Evolutionary conservation across 169 alveolate genomes (phyloP).

Genomic region (Miamiensis avidus): DNA sequence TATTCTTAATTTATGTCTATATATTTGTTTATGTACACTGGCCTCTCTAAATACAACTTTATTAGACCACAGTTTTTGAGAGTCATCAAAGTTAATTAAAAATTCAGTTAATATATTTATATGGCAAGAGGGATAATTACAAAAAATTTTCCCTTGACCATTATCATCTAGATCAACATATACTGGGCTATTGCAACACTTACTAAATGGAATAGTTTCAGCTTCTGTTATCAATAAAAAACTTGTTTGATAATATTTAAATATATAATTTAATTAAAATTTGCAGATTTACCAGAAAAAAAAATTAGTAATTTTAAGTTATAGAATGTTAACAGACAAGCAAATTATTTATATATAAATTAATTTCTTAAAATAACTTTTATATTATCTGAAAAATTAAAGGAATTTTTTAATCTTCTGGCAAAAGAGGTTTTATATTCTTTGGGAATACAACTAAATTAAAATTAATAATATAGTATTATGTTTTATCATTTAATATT

Average conservation of each 20-base stretch:
- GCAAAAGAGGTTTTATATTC: too few relatives aligned
- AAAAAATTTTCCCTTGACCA: neutral
- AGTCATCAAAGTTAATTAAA: neutral
- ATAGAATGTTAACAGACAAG: neutral
- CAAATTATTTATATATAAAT: too few relatives aligned
- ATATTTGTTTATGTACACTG: neutral
- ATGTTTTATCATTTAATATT: too few relatives aligned
- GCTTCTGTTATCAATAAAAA: neutral
- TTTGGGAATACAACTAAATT: too few relatives aligned
- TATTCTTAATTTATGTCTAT: neutral
- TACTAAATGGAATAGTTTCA: neutral
- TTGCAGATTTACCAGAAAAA: neutral
- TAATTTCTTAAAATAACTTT: neutral
- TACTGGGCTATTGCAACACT: neutral
- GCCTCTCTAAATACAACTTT: too few relatives aligned
- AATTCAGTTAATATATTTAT: neutral
- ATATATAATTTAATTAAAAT: too few relatives aligned
- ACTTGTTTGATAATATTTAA: too few relatives aligned
- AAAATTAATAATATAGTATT: too few relatives aligned
- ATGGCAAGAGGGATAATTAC: neutral
- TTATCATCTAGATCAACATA: neutral
- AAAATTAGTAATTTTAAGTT: neutral
- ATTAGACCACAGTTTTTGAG: too few relatives aligned
- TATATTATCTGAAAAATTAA: too few relatives aligned
- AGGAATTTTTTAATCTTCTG: neutral